A percentile compares a stretch with the other conserved stretches of the same genome.
Conservation (phyloP, 805 yeast genomes). For the Candida sanyiensis region DNA sequence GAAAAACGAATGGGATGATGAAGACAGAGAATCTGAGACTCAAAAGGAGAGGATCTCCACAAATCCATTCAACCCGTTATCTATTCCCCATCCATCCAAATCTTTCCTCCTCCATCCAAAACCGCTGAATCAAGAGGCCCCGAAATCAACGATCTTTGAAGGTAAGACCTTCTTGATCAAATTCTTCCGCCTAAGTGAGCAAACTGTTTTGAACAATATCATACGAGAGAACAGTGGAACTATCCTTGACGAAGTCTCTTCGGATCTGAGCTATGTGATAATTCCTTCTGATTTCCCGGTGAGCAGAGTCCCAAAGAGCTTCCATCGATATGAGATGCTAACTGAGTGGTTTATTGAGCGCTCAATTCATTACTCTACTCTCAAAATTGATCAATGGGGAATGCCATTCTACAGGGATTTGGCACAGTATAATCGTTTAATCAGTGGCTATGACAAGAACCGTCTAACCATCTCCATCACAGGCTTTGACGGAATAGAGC, state of each 20-base stretch:
- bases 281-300: constrained; percentile 21
- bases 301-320: constrained; percentile 11
- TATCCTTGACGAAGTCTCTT: constrained; percentile 8
- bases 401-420: constrained; percentile 33
- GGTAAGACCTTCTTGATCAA: constrained; percentile 37
- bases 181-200: constrained; percentile 38
- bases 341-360: constrained; percentile 85
- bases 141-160: constrained; percentile 31
- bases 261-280: constrained; percentile 12
- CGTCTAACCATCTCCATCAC: constrained; percentile 41
- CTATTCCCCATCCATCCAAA: constrained; percentile 6
- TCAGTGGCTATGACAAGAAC: neutral
- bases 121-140: neutral
- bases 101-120: constrained; percentile 5
- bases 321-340: constrained; percentile 30
- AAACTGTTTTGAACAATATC: constrained; percentile 33
- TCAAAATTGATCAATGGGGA: constrained; percentile 59
- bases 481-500: constrained; percentile 76
- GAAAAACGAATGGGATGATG: constrained; percentile 22
- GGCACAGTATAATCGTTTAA: constrained; percentile 14
- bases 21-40: constrained; percentile 7
- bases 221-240: constrained; percentile 43
- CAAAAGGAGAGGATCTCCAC: constrained; percentile 6
- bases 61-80: constrained; percentile 10
- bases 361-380: constrained; percentile 49